A percentile compares a stretch with the other conserved stretches of the same genome.
phyloP scores from a whole-genome alignment of 805 yeast genomes.

The Suhomyces canberraensis region DNA sequence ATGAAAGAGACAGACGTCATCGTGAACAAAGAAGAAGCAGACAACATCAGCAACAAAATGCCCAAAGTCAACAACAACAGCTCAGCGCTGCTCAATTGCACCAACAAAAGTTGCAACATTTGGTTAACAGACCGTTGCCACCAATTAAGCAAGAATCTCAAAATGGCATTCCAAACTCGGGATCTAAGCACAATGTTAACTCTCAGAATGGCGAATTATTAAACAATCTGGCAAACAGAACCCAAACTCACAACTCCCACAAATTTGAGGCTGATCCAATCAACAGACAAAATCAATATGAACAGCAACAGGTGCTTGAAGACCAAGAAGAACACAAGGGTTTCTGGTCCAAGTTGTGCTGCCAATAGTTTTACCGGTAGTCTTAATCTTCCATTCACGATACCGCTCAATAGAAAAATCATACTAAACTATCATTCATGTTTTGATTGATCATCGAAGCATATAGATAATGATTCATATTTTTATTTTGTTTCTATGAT shows the following conservation, averaged over 20 bases:
- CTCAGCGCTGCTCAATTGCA: constrained; percentile 45
- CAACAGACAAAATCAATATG: constrained; percentile 26
- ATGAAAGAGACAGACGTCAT: constrained; percentile 45
- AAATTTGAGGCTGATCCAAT: constrained; percentile 10
- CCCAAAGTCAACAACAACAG: constrained; percentile 27
- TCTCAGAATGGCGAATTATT: constrained; percentile 10
- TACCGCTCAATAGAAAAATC: neutral
- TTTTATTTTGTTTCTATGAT: neutral
- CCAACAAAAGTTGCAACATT: constrained; percentile 47
- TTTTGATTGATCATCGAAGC: neutral
- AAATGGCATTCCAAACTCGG: constrained; percentile 20
- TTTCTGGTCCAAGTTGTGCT: constrained; percentile 42
- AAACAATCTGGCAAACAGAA: constrained; percentile 14
- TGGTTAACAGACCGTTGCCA: constrained; percentile 47
- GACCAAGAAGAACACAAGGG: constrained; percentile 37
- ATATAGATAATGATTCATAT: neutral
- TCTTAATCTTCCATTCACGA: neutral
- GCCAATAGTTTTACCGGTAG: constrained; percentile 25
- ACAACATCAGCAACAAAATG: constrained; percentile 29
- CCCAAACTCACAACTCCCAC: constrained; percentile 8
- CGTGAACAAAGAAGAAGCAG: constrained; percentile 45
- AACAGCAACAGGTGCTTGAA: constrained; percentile 35
- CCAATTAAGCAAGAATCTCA: constrained; percentile 44
- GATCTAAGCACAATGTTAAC: constrained; percentile 19
- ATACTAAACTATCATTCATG: neutral